These are phyloP conservation scores for Smallanthus sonchifolius DNA, from an alignment of 129 eudicot species.

Conservation along the genomic window DNA sequence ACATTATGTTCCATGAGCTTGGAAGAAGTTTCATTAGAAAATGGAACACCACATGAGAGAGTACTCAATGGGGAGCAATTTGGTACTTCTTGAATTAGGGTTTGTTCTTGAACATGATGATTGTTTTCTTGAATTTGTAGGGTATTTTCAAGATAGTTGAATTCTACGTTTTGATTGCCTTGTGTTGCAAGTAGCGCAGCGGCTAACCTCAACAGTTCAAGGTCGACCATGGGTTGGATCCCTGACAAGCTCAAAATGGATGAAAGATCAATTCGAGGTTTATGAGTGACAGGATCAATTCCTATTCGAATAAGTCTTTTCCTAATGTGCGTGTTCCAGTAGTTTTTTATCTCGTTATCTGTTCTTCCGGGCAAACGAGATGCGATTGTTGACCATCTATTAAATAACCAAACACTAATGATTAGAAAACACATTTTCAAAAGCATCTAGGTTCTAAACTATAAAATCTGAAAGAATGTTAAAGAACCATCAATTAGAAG, in stretches of 20 bases:
- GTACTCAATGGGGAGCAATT: conserved; percentile 22
- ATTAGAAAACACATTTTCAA: background rate
- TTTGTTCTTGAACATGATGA: conserved; percentile 25
- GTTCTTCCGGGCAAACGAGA: conserved; percentile 60
- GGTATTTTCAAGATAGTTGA: conserved; percentile 9
- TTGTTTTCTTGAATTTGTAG: conserved; percentile 23
- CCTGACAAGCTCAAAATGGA: conserved; percentile 39
- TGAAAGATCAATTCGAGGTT: conserved; percentile 49
- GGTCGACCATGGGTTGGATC: conserved; percentile 41
- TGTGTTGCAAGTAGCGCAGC: conserved; percentile 45
- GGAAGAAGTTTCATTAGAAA: conserved; percentile 17
- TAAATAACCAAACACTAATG: background rate
- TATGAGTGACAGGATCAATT: conserved; percentile 67
- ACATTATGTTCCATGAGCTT: conserved; percentile 32
- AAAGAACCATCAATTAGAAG: background rate
- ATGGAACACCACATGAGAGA: conserved; percentile 27
- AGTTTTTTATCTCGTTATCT: conserved; percentile 52
- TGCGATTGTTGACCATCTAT: conserved; percentile 69
- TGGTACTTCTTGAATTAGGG: conserved; percentile 28
- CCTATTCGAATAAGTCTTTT: conserved; percentile 61
- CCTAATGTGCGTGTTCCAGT: conserved; percentile 67
- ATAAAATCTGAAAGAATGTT: background rate
- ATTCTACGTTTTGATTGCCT: conserved; percentile 19
- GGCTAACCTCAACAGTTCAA: conserved; percentile 46
- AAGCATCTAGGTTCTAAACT: background rate